Percentiles rank a stretch among this genome's conserved stretches.
phyloP scores from a whole-genome alignment of 108 stramenopile genomes.

The Skeletonema grethae region DNA sequence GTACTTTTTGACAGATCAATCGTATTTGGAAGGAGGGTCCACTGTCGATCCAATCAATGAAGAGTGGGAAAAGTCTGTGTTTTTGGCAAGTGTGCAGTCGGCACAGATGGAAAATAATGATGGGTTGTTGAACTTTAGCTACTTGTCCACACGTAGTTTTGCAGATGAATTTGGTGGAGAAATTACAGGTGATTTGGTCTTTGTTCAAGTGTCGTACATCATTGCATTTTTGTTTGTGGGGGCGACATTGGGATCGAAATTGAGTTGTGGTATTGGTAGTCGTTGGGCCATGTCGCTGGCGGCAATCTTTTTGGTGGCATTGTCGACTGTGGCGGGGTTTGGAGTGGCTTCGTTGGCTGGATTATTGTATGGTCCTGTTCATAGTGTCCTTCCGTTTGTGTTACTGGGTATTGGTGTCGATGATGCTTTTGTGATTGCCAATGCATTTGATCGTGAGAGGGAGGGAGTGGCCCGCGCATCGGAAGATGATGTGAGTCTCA shows the following conservation, averaged over 20 bases:
- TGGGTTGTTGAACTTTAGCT: slow-evolving; percentile 39
- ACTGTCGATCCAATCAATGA: slow-evolving; percentile 54
- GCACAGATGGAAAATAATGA: slow-evolving; percentile 13
- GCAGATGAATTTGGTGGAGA: slow-evolving; percentile 79
- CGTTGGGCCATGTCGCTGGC: slow-evolving; percentile 65
- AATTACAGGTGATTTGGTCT: slow-evolving; percentile 52
- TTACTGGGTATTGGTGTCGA: slow-evolving; percentile 87
- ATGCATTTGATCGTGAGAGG: slow-evolving; percentile 71
- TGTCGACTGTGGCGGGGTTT: slow-evolving; percentile 71
- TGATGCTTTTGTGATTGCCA: slow-evolving; percentile 85
- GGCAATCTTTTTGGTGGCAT: slow-evolving; percentile 54
- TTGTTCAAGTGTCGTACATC: slow-evolving; percentile 57
- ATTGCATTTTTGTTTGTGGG: slow-evolving; percentile 64
- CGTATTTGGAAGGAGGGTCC: slow-evolving; percentile 41
- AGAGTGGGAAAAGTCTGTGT: slow-evolving; percentile 59
- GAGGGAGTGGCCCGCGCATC: slow-evolving; percentile 41
- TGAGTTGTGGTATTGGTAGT: slow-evolving; percentile 56
- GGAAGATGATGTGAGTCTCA: slow-evolving; percentile 50
- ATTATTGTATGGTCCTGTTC: slow-evolving; percentile 76
- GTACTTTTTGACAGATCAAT: slow-evolving; percentile 63
- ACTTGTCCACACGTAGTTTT: slow-evolving; percentile 64
- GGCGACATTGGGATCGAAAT: slow-evolving; percentile 52
- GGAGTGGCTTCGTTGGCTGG: slow-evolving; percentile 69
- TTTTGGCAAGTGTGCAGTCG: slow-evolving; percentile 23
- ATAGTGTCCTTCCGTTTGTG: slow-evolving; percentile 81